Conservation (phyloP, 163 green algal species). For the Scenedesmus sp. region DNA sequence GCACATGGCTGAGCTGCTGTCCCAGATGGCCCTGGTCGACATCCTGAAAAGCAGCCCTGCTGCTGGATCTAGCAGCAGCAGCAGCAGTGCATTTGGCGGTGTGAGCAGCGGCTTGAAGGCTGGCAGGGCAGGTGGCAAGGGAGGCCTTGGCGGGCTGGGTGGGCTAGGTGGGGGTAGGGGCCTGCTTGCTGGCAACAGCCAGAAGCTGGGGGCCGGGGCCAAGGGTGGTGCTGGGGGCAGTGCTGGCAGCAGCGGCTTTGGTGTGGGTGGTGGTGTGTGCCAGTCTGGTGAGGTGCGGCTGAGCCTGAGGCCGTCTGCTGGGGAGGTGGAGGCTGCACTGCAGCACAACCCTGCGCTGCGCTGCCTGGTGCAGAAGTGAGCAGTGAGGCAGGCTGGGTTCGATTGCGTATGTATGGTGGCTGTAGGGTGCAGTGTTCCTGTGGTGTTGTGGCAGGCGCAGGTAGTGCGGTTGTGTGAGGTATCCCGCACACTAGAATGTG, state of each 20-base stretch:
- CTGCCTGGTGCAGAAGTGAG: constrained; percentile 45
- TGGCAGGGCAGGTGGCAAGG: background rate
- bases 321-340: constrained; percentile 43
- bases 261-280: background rate
- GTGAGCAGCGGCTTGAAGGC: background rate
- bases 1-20: constrained; percentile 50
- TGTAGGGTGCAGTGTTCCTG: background rate
- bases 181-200: background rate
- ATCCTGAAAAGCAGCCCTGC: background rate
- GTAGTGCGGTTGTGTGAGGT: background rate
- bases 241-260: background rate
- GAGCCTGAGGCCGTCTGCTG: constrained; percentile 15
- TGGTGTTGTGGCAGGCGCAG: background rate
- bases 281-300: constrained; percentile 27
- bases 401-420: no score
- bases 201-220: background rate
- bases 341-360: constrained; percentile 49
- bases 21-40: constrained; percentile 46
- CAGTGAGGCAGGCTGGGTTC: background rate
- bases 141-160: background rate
- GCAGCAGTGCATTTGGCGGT: background rate
- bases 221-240: background rate
- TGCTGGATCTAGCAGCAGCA: background rate
- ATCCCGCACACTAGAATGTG: no score
- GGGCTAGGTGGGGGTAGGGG: constrained; percentile 13